A percentile compares a stretch with the other conserved stretches of the same genome.
phyloP scores from a whole-genome alignment of 73 alveolate genomes.

The Paramecium tetraurelia region DNA sequence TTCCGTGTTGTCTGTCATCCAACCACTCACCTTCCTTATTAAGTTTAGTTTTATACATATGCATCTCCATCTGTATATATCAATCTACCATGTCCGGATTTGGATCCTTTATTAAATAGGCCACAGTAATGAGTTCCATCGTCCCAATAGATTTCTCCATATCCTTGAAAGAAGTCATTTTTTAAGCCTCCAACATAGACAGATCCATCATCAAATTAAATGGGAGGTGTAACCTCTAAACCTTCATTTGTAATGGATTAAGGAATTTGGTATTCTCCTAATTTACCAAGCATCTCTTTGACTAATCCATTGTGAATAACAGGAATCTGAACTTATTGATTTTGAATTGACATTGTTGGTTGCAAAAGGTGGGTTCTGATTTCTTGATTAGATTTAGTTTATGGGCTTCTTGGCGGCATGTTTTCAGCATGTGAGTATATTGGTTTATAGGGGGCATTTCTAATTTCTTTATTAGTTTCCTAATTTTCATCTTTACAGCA shows the following conservation, averaged over 20 bases:
- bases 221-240: not conserved
- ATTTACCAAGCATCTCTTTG: not conserved
- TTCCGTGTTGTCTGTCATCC: not conserved
- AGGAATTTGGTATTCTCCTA: not conserved
- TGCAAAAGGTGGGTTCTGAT: not conserved
- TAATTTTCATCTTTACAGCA: slow-evolving; percentile 14
- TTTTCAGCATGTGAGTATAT: not conserved
- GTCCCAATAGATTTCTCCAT: slow-evolving; percentile 65
- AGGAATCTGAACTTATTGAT: not conserved
- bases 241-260: not conserved
- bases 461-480: not conserved
- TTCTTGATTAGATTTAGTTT: not conserved
- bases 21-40: slow-evolving; percentile 38
- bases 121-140: slow-evolving; percentile 78
- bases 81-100: slow-evolving; percentile 1
- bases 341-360: not conserved
- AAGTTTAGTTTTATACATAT: not conserved
- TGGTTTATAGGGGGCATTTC: not conserved
- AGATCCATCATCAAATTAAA: not conserved
- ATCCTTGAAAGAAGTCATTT: slow-evolving; percentile 55
- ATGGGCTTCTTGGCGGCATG: not conserved
- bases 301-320: not conserved
- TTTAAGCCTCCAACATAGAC: slow-evolving; percentile 8
- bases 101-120: not conserved
- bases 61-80: slow-evolving; percentile 14